Percentiles rank a stretch among this genome's conserved stretches.
Conservation (phyloP, 331 rosid species). For the Quercus tomentella region DNA sequence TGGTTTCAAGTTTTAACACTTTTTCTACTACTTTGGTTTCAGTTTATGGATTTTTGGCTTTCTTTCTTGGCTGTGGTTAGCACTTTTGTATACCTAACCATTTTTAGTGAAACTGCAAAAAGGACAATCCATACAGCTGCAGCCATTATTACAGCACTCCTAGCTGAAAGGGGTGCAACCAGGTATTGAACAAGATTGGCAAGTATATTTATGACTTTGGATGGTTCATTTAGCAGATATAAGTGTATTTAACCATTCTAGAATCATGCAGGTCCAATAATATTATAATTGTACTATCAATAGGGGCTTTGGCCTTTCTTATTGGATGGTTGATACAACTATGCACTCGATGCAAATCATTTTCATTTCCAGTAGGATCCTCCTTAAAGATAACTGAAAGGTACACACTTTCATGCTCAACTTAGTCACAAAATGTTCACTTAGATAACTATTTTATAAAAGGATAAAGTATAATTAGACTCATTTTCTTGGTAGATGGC, state of each 20-base stretch:
- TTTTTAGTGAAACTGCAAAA: not conserved
- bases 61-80: slow-evolving; percentile 3
- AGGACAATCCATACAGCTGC: slow-evolving; percentile 7
- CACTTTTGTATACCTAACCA: slow-evolving; percentile 11
- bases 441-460: not conserved
- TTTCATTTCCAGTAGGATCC: not conserved
- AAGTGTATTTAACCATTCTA: not conserved
- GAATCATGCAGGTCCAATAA: not conserved
- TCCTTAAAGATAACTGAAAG: not conserved
- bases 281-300: not conserved
- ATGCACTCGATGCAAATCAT: not conserved
- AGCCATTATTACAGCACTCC: not conserved
- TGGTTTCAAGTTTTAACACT: not conserved
- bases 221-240: no score
- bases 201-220: not conserved
- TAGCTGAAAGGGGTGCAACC: slow-evolving; percentile 7
- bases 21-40: not conserved
- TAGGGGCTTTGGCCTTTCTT: slow-evolving; percentile 12
- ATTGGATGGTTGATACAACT: slow-evolving; percentile 5
- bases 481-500: slow-evolving; percentile 1
- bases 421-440: not conserved
- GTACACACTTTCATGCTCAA: not conserved
- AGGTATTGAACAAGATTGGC: not conserved
- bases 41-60: slow-evolving; percentile 19
- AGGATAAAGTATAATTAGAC: not conserved